These are phyloP conservation scores for Pseudogymnoascus sp. DNA, from an alignment of 2,329 filamentous ascomycete genomes.

Conservation along the genomic window DNA sequence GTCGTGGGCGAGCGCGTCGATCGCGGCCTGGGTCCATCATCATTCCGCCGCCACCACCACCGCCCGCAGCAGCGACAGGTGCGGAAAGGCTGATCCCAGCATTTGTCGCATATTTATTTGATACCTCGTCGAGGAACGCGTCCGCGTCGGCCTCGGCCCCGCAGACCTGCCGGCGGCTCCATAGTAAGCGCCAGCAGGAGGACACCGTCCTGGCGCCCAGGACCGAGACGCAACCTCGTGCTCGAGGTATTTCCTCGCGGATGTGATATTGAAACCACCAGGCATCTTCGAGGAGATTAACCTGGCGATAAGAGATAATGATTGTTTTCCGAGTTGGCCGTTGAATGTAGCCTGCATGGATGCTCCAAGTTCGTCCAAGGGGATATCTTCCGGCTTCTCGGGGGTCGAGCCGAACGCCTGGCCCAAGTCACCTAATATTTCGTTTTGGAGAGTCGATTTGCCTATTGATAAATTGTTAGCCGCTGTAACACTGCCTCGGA, in stretches of 20 bases:
- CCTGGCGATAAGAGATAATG: constrained; percentile 83
- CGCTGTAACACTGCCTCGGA: constrained; percentile 17
- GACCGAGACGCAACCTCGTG: constrained; percentile 82
- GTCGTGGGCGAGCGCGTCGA: constrained; percentile 95
- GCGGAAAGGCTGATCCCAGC: constrained; percentile 80
- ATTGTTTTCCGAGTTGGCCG: constrained; percentile 95
- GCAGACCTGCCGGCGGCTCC: constrained; percentile 82
- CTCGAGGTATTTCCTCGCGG: constrained; percentile 90
- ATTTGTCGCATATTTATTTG: constrained; percentile 81
- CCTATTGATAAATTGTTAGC: constrained; percentile 44
- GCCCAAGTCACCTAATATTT: constrained; percentile 93
- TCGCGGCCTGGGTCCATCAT: constrained; percentile 99
- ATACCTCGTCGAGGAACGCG: constrained; percentile 78
- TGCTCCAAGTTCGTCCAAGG: constrained; percentile 88
- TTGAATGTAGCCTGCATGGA: constrained; percentile 99
- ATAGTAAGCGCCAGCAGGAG: constrained; percentile 84
- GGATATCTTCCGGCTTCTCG: constrained; percentile 96
- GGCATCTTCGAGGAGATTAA: constrained; percentile 99
- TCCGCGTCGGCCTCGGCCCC: constrained; percentile 89
- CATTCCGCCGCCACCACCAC: constrained; percentile 73
- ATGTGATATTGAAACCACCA: constrained; percentile 97
- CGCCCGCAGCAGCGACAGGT: constrained; percentile 66
- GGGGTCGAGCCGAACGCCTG: constrained; percentile 98
- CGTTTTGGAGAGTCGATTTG: constrained; percentile 97
- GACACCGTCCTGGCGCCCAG: constrained; percentile 85